Evolutionary conservation across 257 asterid species (phyloP).

Genomic region (Solanum pimpinellifolium): DNA sequence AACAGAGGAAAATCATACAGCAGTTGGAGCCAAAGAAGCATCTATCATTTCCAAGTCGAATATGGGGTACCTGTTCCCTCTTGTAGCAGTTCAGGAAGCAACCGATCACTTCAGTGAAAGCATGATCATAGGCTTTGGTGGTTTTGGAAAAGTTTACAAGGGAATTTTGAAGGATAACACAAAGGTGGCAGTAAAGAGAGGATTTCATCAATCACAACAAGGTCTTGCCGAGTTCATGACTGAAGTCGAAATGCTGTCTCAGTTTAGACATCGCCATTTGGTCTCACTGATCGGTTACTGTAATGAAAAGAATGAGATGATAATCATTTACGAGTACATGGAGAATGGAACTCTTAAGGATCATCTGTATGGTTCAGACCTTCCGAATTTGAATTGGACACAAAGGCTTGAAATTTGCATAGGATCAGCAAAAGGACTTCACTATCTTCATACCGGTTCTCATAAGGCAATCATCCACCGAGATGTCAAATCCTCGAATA

Average conservation of each 20-base stretch:
- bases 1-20: not conserved
- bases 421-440: constrained; percentile 41
- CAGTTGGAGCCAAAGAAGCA: not conserved
- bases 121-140: constrained; percentile 27
- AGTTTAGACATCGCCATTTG: constrained; percentile 32
- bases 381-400: constrained; percentile 21
- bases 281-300: constrained; percentile 37
- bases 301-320: constrained; percentile 25
- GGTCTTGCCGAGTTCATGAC: constrained; percentile 28
- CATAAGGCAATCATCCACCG: constrained; percentile 27
- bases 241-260: constrained; percentile 30
- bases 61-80: constrained; percentile 25
- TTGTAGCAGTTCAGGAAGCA: constrained; percentile 22
- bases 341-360: constrained; percentile 27
- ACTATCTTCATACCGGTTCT: constrained; percentile 35
- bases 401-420: constrained; percentile 35
- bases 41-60: constrained; percentile 10
- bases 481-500: constrained; percentile 34
- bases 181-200: constrained; percentile 31
- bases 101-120: constrained; percentile 25
- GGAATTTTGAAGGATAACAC: constrained; percentile 25
- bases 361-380: constrained; percentile 16
- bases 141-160: constrained; percentile 31
- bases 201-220: constrained; percentile 13
- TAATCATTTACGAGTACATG: constrained; percentile 36